These are phyloP conservation scores for Aureobasidium sp. DNA, from an alignment of 2,329 filamentous ascomycete species.

Conservation along the genomic window DNA sequence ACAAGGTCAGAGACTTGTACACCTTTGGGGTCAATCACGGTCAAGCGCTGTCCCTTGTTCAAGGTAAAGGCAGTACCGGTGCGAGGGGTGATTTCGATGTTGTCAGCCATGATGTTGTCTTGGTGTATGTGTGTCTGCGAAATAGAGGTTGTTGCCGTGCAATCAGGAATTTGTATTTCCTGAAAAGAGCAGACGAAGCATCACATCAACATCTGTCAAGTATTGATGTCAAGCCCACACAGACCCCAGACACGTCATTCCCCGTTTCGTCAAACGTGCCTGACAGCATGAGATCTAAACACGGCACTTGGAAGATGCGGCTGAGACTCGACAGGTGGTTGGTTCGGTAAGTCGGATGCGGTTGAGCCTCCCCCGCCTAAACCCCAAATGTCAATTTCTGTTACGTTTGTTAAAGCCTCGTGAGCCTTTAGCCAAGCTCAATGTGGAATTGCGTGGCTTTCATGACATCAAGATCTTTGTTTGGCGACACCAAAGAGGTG, in stretches of 20 bases:
- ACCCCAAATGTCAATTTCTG: neutral
- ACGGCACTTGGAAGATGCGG: neutral
- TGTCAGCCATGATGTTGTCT: neutral
- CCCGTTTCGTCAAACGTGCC: neutral
- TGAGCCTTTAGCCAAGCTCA: neutral
- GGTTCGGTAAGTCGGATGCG: neutral
- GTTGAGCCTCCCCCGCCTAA: neutral
- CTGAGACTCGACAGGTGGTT: neutral
- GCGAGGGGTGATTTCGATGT: constrained; percentile 14
- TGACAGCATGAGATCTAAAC: neutral
- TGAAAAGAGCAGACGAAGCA: neutral
- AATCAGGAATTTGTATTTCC: neutral
- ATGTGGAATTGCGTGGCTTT: neutral
- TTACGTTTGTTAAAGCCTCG: neutral
- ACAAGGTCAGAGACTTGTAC: constrained; percentile 19
- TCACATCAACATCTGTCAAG: neutral
- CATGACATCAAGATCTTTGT: constrained; percentile 9
- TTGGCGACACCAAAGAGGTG: neutral
- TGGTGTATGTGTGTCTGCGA: neutral
- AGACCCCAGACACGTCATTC: neutral
- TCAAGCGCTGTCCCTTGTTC: constrained; percentile 18
- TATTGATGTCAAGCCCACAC: neutral
- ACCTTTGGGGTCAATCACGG: constrained; percentile 19
- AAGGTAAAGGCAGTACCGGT: constrained; percentile 18
- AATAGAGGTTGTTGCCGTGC: neutral